A percentile compares a stretch with the other conserved stretches of the same genome.
These are phyloP conservation scores for Fusarium udum DNA, from an alignment of 2,329 filamentous ascomycete genomes.

Conservation along the genomic window DNA sequence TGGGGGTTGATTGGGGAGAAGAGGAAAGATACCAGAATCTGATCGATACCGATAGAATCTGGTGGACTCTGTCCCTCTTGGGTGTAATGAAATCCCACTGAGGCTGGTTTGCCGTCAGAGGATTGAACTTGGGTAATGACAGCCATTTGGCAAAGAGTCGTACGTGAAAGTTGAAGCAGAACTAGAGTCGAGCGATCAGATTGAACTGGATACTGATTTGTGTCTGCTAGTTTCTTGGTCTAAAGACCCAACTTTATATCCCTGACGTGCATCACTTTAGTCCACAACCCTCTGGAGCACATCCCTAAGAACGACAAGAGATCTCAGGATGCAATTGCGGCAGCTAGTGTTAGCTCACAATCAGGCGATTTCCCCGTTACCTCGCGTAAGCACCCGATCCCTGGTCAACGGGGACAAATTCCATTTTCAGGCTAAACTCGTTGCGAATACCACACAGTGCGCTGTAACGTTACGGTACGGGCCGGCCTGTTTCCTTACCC, in stretches of 20 bases:
- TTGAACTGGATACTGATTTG: neutral
- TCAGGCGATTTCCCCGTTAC: neutral
- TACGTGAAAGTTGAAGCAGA: accelerated
- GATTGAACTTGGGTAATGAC: neutral
- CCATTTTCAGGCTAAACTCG: neutral
- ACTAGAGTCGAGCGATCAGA: too few species aligned
- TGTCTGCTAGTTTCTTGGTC: neutral
- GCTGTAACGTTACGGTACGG: neutral
- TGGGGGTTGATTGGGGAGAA: slow-evolving; percentile 24
- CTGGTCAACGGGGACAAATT: neutral
- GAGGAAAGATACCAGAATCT: slow-evolving; percentile 3
- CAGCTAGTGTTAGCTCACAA: neutral
- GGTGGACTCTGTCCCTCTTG: neutral
- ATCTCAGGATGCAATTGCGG: neutral
- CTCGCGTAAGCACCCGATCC: neutral
- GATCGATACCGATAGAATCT: neutral
- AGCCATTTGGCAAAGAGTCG: neutral
- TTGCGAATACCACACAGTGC: neutral
- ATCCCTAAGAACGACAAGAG: neutral
- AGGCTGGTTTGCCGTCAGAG: neutral
- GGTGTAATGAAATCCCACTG: neutral
- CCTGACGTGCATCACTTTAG: neutral
- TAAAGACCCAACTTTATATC: neutral
- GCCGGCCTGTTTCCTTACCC: neutral
- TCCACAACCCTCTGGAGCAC: neutral